phyloP scores from a whole-genome alignment of 148 eudicot species.

The Silene uniflora region DNA sequence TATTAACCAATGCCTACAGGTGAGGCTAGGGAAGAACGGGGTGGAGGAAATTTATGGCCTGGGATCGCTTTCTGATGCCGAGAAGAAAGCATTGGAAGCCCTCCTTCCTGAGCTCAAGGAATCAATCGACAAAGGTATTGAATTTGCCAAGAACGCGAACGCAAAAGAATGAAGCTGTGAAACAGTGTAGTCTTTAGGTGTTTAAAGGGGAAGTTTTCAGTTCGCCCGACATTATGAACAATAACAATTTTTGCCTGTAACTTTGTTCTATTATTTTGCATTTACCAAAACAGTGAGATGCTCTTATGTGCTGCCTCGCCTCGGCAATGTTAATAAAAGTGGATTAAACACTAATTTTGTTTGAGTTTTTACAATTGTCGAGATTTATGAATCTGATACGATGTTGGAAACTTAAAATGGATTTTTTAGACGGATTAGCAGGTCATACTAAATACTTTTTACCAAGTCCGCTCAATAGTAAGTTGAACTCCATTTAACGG shows the following conservation, averaged over 20 bases:
- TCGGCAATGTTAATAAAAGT: slow-evolving; percentile 26
- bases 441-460: too few species aligned
- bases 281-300: slow-evolving; percentile 8
- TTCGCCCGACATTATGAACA: not conserved
- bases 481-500: too few species aligned
- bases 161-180: not conserved
- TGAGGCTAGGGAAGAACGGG: slow-evolving; percentile 91
- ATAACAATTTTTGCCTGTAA: slow-evolving; percentile 18
- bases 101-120: slow-evolving; percentile 63
- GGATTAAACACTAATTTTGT: not conserved
- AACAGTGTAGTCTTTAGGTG: slow-evolving; percentile 2
- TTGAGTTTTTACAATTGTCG: too few species aligned
- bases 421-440: too few species aligned
- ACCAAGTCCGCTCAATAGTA: too few species aligned
- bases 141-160: slow-evolving; percentile 42
- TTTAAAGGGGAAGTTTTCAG: not conserved
- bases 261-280: not conserved
- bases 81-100: slow-evolving; percentile 58
- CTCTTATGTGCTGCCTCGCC: slow-evolving; percentile 1
- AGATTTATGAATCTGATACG: too few species aligned
- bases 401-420: too few species aligned
- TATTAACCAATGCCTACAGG: slow-evolving; percentile 43
- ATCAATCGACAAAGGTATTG: slow-evolving; percentile 80
- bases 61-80: slow-evolving; percentile 64
- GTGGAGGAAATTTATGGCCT: slow-evolving; percentile 75